phyloP scores from a whole-genome alignment of 1,139 yeast genomes.

The Ogataea hybrid region DNA sequence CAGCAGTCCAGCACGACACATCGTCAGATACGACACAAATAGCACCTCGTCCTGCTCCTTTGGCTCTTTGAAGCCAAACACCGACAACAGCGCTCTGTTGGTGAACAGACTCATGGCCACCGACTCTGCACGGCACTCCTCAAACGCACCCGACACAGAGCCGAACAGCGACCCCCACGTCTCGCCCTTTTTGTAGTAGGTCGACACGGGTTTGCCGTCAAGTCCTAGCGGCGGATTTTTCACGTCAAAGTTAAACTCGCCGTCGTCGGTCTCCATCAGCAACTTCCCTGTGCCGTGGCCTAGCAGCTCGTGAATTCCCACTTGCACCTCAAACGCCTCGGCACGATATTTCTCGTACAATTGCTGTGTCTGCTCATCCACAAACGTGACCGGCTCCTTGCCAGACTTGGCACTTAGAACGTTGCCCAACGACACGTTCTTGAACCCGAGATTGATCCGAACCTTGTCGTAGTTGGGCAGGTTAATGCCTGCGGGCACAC shows the following conservation, averaged over 20 bases:
- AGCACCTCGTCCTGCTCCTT: constrained; percentile 63
- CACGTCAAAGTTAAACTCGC: constrained; percentile 69
- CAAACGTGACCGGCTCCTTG: constrained; percentile 69
- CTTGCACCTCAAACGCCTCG: constrained; percentile 88
- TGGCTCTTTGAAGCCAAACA: constrained; percentile 62
- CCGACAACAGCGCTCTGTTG: constrained; percentile 61
- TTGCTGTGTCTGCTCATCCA: constrained; percentile 49
- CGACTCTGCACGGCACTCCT: constrained; percentile 90
- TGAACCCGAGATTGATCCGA: constrained; percentile 77
- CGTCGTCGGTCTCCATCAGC: constrained; percentile 57
- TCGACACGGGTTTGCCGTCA: constrained; percentile 54
- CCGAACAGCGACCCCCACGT: constrained; percentile 92
- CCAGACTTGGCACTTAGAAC: constrained; percentile 74
- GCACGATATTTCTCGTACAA: constrained; percentile 70
- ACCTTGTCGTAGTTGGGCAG: constrained; percentile 92
- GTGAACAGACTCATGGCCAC: constrained; percentile 82
- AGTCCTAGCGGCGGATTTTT: constrained; percentile 55
- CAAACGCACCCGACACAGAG: constrained; percentile 78
- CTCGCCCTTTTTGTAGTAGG: constrained; percentile 75
- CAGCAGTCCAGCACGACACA: constrained; percentile 85
- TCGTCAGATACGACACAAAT: constrained; percentile 66
- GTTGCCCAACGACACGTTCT: constrained; percentile 85
- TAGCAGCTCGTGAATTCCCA: constrained; percentile 84
- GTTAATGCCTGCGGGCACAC: constrained; percentile 90
- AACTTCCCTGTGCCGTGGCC: constrained; percentile 94